Conservation (phyloP, 1,284 basidiomycete species). For the Cerrena zonata region DNA sequence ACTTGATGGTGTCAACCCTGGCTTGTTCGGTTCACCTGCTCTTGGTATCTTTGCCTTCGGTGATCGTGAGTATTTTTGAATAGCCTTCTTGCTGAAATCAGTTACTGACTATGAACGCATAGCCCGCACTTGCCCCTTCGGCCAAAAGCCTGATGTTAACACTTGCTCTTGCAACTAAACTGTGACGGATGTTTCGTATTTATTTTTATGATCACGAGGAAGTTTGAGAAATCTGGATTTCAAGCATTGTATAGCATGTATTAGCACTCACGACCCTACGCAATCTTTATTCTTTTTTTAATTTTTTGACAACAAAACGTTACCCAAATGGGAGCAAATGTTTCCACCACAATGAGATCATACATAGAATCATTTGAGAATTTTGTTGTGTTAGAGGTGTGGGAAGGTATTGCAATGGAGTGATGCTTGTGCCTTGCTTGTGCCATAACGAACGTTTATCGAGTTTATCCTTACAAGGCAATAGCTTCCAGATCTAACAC, state of each 20-base stretch:
- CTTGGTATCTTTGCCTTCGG: conserved; percentile 25
- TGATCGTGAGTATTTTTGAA: conserved; percentile 22
- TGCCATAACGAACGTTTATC: not conserved
- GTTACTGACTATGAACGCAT: conserved; percentile 7
- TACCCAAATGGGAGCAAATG: too few species aligned
- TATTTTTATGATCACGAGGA: not conserved
- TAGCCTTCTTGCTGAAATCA: too few species aligned
- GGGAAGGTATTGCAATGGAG: too few species aligned
- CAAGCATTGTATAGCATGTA: not conserved
- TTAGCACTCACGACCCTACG: not conserved
- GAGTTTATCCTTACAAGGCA: conserved; percentile 8
- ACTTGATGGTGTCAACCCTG: conserved; percentile 32
- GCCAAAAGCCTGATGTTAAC: conserved; percentile 21
- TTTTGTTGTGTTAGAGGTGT: not conserved
- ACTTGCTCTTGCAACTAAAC: conserved; percentile 18
- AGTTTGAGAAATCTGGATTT: not conserved
- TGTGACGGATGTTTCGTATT: too few species aligned
- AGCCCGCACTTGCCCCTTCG: conserved; percentile 26
- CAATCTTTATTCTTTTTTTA: not conserved
- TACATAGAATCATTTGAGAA: not conserved
- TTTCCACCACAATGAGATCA: too few species aligned
- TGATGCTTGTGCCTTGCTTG: too few species aligned
- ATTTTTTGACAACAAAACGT: too few species aligned
- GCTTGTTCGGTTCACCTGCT: conserved; percentile 22
- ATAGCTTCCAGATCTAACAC: conserved; percentile 22